Percentiles rank a stretch among this genome's conserved stretches.
These are phyloP conservation scores for Penicillium pulvis DNA, from an alignment of 495 filamentous ascomycete species.

Conservation along the genomic window DNA sequence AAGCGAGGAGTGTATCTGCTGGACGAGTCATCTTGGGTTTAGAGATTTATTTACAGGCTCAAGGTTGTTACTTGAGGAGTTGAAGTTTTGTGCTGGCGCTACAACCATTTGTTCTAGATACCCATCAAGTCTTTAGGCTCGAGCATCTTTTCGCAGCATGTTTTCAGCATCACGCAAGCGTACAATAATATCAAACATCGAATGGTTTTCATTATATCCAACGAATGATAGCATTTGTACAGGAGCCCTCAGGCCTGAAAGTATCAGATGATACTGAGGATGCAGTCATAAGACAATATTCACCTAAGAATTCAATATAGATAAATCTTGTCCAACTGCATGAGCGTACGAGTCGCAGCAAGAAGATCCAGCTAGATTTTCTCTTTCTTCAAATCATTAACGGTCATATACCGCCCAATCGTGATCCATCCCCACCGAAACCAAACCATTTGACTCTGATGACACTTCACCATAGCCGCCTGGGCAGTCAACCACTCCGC, in stretches of 20 bases:
- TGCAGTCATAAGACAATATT: no score
- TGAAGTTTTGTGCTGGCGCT: neutral
- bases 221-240: neutral
- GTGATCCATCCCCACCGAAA: slow-evolving; percentile 96
- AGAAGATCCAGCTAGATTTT: slow-evolving; percentile 31
- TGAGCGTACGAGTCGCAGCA: neutral
- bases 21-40: slow-evolving; percentile 23
- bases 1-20: slow-evolving; percentile 14
- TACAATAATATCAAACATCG: neutral
- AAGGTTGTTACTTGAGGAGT: neutral
- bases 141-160: neutral
- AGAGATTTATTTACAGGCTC: neutral
- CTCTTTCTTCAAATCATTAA: slow-evolving; percentile 84
- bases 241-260: neutral
- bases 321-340: neutral
- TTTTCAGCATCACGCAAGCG: neutral
- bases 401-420: slow-evolving; percentile 88
- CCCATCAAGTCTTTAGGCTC: neutral
- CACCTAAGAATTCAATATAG: no score
- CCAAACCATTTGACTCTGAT: slow-evolving; percentile 97
- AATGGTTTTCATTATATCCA: neutral
- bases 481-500: slow-evolving; percentile 66
- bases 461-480: slow-evolving; percentile 82
- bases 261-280: neutral
- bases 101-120: neutral